Evolutionary conservation across 495 filamentous ascomycete genomes (phyloP).

Genomic region (Tetracladium marchalianum): DNA sequence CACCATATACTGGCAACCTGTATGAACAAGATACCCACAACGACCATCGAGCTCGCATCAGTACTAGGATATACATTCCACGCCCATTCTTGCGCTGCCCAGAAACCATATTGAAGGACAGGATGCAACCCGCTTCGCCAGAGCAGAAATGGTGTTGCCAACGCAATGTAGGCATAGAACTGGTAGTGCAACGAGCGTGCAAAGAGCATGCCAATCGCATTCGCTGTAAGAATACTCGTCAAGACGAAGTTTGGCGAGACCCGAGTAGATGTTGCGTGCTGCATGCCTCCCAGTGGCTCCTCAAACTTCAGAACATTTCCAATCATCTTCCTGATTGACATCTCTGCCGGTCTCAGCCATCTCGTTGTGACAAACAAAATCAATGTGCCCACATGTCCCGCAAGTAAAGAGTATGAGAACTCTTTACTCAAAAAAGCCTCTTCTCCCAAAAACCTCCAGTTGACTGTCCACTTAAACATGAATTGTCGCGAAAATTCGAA

Average conservation of each 20-base stretch:
- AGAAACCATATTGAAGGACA: conserved; percentile 56
- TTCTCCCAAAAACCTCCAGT: conserved; percentile 89
- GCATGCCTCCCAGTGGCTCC: conserved; percentile 44
- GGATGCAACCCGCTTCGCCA: conserved; percentile 76
- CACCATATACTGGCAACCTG: conserved; percentile 56
- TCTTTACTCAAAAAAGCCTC: conserved; percentile 65
- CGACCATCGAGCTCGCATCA: conserved; percentile 60
- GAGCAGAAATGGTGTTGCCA: conserved; percentile 84
- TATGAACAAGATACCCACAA: conserved; percentile 58
- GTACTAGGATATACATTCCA: conserved; percentile 98
- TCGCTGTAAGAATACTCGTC: conserved; percentile 68
- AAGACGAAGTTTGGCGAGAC: conserved; percentile 69
- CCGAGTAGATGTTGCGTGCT: conserved; percentile 40
- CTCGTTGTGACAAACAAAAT: conserved; percentile 43
- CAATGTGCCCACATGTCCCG: conserved; percentile 57
- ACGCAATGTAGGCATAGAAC: conserved; percentile 89
- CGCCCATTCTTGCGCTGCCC: conserved; percentile 86
- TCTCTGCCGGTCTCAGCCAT: conserved; percentile 38
- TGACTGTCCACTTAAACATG: conserved; percentile 96
- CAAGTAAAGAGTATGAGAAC: conserved; percentile 61
- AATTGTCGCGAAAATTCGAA: conserved; percentile 88
- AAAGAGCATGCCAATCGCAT: conserved; percentile 79
- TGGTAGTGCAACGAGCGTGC: conserved; percentile 92
- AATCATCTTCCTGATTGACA: conserved; percentile 34
- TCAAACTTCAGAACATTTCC: conserved; percentile 40